phyloP scores from a whole-genome alignment of 768 basidiomycete genomes.

The Exsudoporus frostii region DNA sequence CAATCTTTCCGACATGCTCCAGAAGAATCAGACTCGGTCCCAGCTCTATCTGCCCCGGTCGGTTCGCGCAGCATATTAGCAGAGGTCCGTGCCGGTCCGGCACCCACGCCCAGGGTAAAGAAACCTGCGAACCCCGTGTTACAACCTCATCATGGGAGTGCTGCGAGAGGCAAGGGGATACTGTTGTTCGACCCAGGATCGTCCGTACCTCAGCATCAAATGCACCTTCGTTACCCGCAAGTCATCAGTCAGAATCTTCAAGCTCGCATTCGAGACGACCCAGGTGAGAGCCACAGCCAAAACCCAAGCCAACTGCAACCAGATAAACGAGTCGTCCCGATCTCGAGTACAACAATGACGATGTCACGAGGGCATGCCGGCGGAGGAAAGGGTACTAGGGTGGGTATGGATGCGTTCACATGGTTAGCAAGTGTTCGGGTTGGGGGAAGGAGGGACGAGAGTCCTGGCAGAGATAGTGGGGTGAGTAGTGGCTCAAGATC shows the following conservation, averaged over 20 bases:
- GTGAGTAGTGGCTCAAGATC: conserved; percentile 44
- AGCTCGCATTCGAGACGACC: conserved; percentile 13
- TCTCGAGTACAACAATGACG: conserved; percentile 32
- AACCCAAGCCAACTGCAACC: conserved; percentile 2
- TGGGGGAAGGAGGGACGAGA: conserved; percentile 52
- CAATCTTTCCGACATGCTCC: conserved; percentile 59
- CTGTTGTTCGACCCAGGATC: conserved; percentile 35
- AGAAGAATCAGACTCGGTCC: conserved; percentile 31
- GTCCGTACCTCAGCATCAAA: conserved; percentile 22
- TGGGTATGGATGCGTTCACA: conserved; percentile 68
- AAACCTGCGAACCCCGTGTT: conserved; percentile 26
- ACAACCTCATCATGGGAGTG: conserved; percentile 35
- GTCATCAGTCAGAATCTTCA: conserved; percentile 8
- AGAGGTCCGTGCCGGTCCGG: conserved; percentile 60
- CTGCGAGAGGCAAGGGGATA: conserved; percentile 30
- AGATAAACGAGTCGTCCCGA: conserved; percentile 20
- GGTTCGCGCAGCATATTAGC: conserved; percentile 66
- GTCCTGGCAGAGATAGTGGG: conserved; percentile 52
- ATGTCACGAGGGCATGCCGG: conserved; percentile 47
- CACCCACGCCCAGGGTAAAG: conserved; percentile 19
- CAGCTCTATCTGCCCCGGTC: conserved; percentile 63
- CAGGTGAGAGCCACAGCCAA: conserved; percentile 8
- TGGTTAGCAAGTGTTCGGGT: conserved; percentile 77
- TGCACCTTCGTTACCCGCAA: conserved; percentile 35
- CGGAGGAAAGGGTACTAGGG: conserved; percentile 48